Conservation (phyloP, 148 eudicot genomes). For the Dysphania ambrosioides region DNA sequence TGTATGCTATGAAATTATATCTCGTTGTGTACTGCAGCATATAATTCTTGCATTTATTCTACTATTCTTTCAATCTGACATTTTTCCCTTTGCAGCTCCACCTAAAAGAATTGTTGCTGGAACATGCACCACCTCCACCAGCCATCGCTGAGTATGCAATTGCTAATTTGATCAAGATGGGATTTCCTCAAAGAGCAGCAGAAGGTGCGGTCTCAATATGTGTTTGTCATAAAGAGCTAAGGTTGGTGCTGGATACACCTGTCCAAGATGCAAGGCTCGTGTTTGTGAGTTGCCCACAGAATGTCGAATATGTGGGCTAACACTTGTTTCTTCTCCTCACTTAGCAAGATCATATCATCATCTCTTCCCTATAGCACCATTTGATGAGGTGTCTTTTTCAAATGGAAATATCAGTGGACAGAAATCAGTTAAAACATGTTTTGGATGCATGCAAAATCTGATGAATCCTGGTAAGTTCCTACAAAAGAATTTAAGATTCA, state of each 20-base stretch:
- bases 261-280: constrained; percentile 97
- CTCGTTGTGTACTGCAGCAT: background rate
- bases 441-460: constrained; percentile 84
- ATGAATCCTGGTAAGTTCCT: constrained; percentile 57
- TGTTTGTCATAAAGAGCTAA: constrained; percentile 94
- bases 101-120: constrained; percentile 80
- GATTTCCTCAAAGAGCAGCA: constrained; percentile 93
- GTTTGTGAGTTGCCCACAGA: constrained; percentile 90
- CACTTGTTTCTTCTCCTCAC: constrained; percentile 98
- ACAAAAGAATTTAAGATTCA: background rate
- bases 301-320: constrained; percentile 89
- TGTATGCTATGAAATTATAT: background rate
- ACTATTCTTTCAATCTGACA: constrained; percentile 5
- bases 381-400: constrained; percentile 66
- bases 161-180: constrained; percentile 92
- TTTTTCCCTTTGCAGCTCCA: constrained; percentile 51
- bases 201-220: constrained; percentile 89
- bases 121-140: constrained; percentile 98
- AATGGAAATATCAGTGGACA: constrained; percentile 34
- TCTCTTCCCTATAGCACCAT: constrained; percentile 83
- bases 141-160: constrained; percentile 94
- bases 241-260: constrained; percentile 89
- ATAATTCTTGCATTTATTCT: background rate
- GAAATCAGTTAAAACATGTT: constrained; percentile 51
- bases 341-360: constrained; percentile 95